Conservation (phyloP, 2,329 filamentous ascomycete genomes). For the Ophiostoma quercus region DNA sequence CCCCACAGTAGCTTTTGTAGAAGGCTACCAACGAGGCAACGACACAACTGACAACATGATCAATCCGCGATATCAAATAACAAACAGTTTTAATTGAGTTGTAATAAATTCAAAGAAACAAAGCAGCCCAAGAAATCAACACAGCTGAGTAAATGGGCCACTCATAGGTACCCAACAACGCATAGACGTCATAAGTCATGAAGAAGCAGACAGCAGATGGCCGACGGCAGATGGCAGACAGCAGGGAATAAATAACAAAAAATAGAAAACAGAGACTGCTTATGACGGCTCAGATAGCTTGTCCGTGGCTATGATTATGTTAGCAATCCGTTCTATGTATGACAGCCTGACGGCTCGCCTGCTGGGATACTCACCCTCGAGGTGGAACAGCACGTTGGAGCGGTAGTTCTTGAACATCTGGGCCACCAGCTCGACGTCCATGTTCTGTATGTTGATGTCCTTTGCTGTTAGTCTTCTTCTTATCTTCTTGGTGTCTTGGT, state of each 20-base stretch:
- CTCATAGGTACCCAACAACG: neutral
- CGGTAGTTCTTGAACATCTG: constrained; percentile 99
- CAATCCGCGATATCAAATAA: too few species aligned
- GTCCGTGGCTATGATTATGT: constrained; percentile 25
- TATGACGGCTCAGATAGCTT: constrained; percentile 26
- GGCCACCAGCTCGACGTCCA: constrained; percentile 95
- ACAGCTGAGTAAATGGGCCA: neutral
- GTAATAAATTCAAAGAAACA: neutral
- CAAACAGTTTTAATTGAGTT: neutral
- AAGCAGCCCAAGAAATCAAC: too few species aligned
- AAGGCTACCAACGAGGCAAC: neutral
- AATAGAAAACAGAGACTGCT: neutral
- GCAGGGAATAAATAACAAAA: neutral
- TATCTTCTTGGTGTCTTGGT: neutral
- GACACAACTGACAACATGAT: neutral
- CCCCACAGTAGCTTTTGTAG: neutral
- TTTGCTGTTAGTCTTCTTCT: constrained; percentile 35
- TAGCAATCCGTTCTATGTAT: neutral
- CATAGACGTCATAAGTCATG: neutral
- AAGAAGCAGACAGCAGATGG: neutral
- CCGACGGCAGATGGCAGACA: neutral
- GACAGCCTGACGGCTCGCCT: neutral
- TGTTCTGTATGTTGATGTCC: constrained; percentile 98
- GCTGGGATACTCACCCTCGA: constrained; percentile 64
- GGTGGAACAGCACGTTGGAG: constrained; percentile 92